These are phyloP conservation scores for Backusella circina DNA, from an alignment of 192 early-diverging fungal genomes.

Conservation along the genomic window DNA sequence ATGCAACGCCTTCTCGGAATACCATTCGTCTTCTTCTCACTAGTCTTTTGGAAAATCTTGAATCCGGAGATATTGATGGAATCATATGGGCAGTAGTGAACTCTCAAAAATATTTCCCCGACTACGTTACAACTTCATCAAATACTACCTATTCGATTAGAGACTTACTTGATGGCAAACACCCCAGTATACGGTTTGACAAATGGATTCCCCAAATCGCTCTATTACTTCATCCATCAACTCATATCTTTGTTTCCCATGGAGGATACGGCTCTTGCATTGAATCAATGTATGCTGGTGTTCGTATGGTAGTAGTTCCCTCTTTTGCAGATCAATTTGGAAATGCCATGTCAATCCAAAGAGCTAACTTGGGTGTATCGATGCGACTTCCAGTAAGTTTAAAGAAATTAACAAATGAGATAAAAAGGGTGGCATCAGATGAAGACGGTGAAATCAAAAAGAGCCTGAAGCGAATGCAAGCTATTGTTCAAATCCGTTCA, in stretches of 20 bases:
- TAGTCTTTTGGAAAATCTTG: slow-evolving; percentile 6
- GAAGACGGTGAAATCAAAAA: background rate
- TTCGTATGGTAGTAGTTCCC: slow-evolving; percentile 25
- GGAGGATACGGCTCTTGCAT: slow-evolving; percentile 21
- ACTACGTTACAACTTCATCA: background rate
- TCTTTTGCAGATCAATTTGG: slow-evolving; percentile 27
- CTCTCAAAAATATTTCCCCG: background rate
- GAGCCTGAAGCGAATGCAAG: background rate
- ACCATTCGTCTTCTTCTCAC: slow-evolving; percentile 17
- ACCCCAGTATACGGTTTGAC: background rate
- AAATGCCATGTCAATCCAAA: background rate
- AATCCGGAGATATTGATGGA: slow-evolving; percentile 28
- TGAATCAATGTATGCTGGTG: slow-evolving; percentile 29
- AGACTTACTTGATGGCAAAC: background rate
- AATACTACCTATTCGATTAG: background rate
- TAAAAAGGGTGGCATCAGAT: background rate
- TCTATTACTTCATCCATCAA: slow-evolving; percentile 16
- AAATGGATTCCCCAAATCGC: too few relatives aligned
- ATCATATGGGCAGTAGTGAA: slow-evolving; percentile 25
- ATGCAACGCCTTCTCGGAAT: background rate
- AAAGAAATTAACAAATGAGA: background rate
- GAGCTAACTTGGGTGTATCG: background rate
- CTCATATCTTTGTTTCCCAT: slow-evolving; percentile 23
- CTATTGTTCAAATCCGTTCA: slow-evolving; percentile 15
- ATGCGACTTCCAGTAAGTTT: background rate